These are phyloP conservation scores for Paramyrothecium sp. DNA, from an alignment of 2,329 filamentous ascomycete species.

Conservation along the genomic window DNA sequence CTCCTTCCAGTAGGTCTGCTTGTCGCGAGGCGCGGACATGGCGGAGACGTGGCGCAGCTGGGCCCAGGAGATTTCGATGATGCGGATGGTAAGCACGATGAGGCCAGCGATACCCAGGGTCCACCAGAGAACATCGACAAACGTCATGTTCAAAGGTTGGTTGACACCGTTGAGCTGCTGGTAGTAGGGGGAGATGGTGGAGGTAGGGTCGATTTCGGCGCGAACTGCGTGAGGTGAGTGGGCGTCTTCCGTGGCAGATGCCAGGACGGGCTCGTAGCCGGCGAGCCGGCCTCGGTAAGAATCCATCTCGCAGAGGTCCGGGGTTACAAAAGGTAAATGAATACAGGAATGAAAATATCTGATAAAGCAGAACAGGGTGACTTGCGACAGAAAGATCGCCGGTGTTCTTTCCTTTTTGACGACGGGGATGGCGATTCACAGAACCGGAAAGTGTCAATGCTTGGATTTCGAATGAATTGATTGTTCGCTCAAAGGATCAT, in stretches of 20 bases:
- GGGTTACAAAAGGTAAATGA: slow-evolving; percentile 3
- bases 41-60: slow-evolving; percentile 58
- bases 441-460: not conserved
- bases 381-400: not conserved
- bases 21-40: slow-evolving; percentile 50
- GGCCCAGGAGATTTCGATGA: slow-evolving; percentile 53
- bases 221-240: slow-evolving; percentile 23
- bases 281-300: slow-evolving; percentile 27
- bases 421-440: not conserved
- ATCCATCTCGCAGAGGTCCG: slow-evolving; percentile 27
- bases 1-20: slow-evolving; percentile 58
- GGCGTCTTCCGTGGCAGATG: slow-evolving; percentile 28
- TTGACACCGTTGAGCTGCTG: slow-evolving; percentile 60
- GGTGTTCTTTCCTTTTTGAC: not conserved
- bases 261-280: slow-evolving; percentile 24
- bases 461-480: not conserved
- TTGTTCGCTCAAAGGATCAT: not conserved
- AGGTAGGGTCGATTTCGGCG: slow-evolving; percentile 31
- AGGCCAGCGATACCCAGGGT: slow-evolving; percentile 56
- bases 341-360: not conserved
- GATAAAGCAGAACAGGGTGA: not conserved
- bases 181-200: slow-evolving; percentile 55
- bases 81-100: slow-evolving; percentile 50
- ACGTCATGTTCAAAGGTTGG: slow-evolving; percentile 55
- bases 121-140: slow-evolving; percentile 60